Percentiles rank a stretch among this genome's conserved stretches.
phyloP scores from a whole-genome alignment of 768 basidiomycete species.

The Guyanaporus albipodus region DNA sequence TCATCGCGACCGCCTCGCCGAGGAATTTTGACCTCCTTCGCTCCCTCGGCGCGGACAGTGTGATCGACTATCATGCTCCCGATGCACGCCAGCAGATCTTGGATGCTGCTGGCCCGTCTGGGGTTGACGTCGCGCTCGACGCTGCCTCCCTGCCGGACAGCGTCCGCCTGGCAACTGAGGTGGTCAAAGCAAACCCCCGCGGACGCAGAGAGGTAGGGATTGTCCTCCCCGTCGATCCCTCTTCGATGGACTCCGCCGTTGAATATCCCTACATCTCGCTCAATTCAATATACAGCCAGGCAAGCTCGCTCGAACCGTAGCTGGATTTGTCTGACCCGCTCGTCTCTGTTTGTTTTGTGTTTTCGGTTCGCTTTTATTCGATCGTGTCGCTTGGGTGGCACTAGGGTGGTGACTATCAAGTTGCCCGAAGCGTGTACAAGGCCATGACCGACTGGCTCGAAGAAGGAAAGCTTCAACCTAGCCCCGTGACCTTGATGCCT shows the following conservation, averaged over 20 bases:
- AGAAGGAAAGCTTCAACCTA: not conserved
- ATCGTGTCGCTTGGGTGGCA: too few species aligned
- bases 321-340: too few species aligned
- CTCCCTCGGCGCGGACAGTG: not conserved
- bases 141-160: not conserved
- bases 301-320: too few species aligned
- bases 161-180: not conserved
- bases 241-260: not conserved
- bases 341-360: too few species aligned
- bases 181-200: not conserved
- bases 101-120: not conserved
- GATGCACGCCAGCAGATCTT: not conserved
- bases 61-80: not conserved
- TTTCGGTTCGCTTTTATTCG: too few species aligned
- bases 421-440: not conserved
- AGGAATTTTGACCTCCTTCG: not conserved
- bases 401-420: not conserved
- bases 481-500: not conserved
- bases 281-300: not conserved
- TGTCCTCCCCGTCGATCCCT: not conserved
- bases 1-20: not conserved
- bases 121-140: not conserved
- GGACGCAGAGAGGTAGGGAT: not conserved
- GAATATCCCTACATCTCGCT: not conserved
- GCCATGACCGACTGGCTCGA: not conserved